Evolutionary conservation across 2,329 filamentous ascomycete species (phyloP).

Genomic region (Aurifilum marmelostoma): DNA sequence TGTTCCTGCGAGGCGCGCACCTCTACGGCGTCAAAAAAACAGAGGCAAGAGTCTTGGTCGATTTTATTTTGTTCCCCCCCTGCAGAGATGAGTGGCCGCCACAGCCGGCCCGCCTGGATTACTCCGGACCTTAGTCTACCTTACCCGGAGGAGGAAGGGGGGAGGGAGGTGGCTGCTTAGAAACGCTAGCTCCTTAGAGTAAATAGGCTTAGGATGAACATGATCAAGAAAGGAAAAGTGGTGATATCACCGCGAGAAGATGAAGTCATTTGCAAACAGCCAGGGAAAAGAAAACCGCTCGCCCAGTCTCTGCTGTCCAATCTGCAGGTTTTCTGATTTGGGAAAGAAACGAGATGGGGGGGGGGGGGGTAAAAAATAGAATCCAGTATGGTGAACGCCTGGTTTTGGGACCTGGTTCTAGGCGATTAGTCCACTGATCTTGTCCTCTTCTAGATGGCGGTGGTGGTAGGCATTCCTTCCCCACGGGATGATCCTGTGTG

Average conservation of each 20-base stretch:
- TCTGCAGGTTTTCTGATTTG: background rate
- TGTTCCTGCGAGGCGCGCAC: background rate
- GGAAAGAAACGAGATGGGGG: background rate
- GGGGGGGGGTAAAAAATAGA: too few species aligned
- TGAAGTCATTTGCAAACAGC: slow-evolving; percentile 12
- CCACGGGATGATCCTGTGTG: background rate
- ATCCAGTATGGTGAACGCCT: background rate
- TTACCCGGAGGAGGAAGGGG: background rate
- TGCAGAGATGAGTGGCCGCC: background rate
- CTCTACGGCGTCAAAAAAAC: background rate
- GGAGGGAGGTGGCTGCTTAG: background rate
- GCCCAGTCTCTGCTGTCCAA: background rate
- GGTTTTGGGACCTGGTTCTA: background rate
- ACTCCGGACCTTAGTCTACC: background rate
- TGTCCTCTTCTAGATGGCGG: background rate
- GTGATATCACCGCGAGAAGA: slow-evolving; percentile 1
- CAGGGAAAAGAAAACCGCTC: background rate
- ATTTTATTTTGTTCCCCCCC: background rate
- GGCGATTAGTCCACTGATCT: background rate
- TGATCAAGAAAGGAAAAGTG: background rate
- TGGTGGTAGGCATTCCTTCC: background rate
- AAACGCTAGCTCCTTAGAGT: background rate
- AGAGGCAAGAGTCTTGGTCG: background rate
- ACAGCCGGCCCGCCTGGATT: slow-evolving; percentile 5
- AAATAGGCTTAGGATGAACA: background rate